phyloP scores from a whole-genome alignment of 306 rosid genomes.

The Quercus bicolor region DNA sequence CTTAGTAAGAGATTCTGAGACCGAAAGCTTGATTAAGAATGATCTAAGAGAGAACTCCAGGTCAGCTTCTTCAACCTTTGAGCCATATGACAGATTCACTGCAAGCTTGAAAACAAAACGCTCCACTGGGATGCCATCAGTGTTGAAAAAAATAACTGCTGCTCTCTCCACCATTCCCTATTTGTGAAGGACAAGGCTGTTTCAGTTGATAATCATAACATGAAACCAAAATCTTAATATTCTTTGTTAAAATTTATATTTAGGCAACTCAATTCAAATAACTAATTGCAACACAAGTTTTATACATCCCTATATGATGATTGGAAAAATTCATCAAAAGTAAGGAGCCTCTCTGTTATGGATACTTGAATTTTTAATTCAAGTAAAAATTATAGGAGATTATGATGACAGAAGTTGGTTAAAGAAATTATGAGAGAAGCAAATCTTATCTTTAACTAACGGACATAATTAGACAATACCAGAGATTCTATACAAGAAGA shows the following conservation, averaged over 20 bases:
- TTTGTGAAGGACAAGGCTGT: slow-evolving; percentile 10
- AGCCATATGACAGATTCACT: slow-evolving; percentile 51
- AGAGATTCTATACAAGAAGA: too few relatives aligned
- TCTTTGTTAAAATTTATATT: neutral
- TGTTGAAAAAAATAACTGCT: slow-evolving; percentile 61
- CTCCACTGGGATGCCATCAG: slow-evolving; percentile 53
- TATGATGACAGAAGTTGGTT: neutral
- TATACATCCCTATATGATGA: neutral
- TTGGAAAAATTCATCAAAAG: neutral
- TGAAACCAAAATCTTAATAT: neutral
- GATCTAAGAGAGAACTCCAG: slow-evolving; percentile 82
- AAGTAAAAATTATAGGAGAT: neutral
- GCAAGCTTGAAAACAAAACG: slow-evolving; percentile 68
- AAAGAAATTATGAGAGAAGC: neutral
- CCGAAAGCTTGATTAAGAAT: slow-evolving; percentile 67
- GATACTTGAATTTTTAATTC: too few relatives aligned
- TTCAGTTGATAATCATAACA: neutral
- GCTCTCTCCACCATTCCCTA: slow-evolving; percentile 85
- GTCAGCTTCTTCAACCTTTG: slow-evolving; percentile 56
- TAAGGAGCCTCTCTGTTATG: too few relatives aligned
- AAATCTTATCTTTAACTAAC: neutral
- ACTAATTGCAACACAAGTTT: neutral
- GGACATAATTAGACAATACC: neutral
- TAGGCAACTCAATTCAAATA: neutral
- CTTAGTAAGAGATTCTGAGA: slow-evolving; percentile 63